Base-by-base conservation (phyloP, 345 rosid species). In the Boechera divaricarpa region DNA sequence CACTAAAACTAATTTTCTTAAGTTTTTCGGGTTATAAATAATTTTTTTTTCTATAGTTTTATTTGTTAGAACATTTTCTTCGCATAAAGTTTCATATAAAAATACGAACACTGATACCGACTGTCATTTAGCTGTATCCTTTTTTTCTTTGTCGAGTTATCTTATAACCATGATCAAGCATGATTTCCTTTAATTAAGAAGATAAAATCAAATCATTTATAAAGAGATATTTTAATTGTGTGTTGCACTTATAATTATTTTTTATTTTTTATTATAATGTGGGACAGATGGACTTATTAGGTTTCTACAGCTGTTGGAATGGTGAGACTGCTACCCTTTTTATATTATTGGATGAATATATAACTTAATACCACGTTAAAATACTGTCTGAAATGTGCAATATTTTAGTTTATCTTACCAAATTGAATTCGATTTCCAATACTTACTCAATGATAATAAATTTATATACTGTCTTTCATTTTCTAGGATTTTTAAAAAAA, bases 271-370 rank as follows among this genome's bases (percentile, higher is more conserved):
- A 15, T 33, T 45, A 0, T 31, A 4, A 13, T 57, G 2, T 67
- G 38, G 26, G 29, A 82, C 83, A 87, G 90, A 83, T 87, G 88
- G 76, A 83, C 53, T 79, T 87, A 53, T 52, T 85, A 68, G 81
- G 86, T 10, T 85, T 77, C 70, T 82, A 80, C 72, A 51, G 78
- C 49, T 87, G 82, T 59, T 80, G 85, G 87, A 83, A 87, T 73
- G 86, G 90, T 85, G 74, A 59, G 75, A 53, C 36, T 49, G 4
- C 26, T 53, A 36, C 18, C 9, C 8, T 12, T 62, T 39, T 41
- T 12, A 38, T n/a, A 32, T 48, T 38, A 15, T 1, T 13, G 5
- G 5, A 6, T 56, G 31, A 67, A 62, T 15, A 32, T 10, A 44
- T 63, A 61, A 38, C 41, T 62, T 18, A 32, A 53, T 63, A 53